Percentiles rank a stretch among this genome's conserved stretches.
phyloP scores from a whole-genome alignment of 2,329 filamentous ascomycete genomes.

The Trichothecium sympodiale region DNA sequence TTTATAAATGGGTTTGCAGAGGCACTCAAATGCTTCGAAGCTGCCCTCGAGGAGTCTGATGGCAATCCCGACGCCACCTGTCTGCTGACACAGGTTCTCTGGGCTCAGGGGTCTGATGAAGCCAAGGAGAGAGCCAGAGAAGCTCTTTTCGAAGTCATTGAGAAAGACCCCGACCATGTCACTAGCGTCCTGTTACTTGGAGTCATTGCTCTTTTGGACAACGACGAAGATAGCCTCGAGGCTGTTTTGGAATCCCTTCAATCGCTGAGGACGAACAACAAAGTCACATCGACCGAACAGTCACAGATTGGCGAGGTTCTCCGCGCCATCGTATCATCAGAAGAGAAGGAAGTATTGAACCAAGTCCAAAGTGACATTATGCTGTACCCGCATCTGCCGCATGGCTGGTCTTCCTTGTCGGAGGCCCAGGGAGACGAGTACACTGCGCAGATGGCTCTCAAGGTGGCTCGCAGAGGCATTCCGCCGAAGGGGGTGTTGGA shows the following conservation, averaged over 20 bases:
- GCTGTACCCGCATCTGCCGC: constrained; percentile 66
- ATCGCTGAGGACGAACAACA: constrained; percentile 55
- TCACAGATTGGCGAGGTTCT: constrained; percentile 63
- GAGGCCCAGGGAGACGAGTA: constrained; percentile 42
- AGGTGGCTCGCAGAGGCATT: constrained; percentile 63
- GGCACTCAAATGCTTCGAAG: constrained; percentile 69
- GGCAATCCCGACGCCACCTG: constrained; percentile 76
- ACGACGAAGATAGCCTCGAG: constrained; percentile 66
- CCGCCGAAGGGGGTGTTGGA: constrained; percentile 61
- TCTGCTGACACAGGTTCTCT: constrained; percentile 80
- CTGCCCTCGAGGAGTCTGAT: constrained; percentile 65
- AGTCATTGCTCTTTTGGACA: constrained; percentile 71
- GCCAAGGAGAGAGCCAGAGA: constrained; percentile 68
- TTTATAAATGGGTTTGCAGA: constrained; percentile 53
- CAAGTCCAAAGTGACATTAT: constrained; percentile 70
- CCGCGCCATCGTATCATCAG: constrained; percentile 54
- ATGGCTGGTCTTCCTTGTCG: constrained; percentile 71
- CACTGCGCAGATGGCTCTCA: constrained; percentile 65
- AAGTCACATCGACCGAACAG: constrained; percentile 52
- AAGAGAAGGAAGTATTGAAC: constrained; percentile 37
- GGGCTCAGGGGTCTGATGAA: constrained; percentile 71
- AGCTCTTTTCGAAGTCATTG: constrained; percentile 70
- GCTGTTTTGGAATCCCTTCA: constrained; percentile 73
- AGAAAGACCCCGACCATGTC: constrained; percentile 62
- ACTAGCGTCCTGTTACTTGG: constrained; percentile 73